phyloP scores from a whole-genome alignment of 352 stramenopile genomes.

The Poterioochromonas sp. region DNA sequence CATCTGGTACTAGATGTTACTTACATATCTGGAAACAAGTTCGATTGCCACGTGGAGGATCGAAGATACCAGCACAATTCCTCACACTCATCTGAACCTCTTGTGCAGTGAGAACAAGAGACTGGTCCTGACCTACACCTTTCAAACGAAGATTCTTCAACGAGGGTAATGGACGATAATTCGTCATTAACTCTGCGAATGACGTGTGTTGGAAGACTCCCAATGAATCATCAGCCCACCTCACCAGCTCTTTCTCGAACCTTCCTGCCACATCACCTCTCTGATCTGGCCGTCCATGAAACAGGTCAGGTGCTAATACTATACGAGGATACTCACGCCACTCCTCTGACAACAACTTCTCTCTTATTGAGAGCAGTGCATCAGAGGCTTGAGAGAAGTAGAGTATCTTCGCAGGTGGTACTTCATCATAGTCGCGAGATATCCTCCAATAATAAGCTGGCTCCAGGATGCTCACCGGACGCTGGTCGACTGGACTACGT shows the following conservation, averaged over 20 bases:
- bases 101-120: neutral
- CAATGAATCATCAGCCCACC: neutral
- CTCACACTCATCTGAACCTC: neutral
- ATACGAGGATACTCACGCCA: neutral
- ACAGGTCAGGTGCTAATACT: neutral
- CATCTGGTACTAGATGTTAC: constrained; percentile 82
- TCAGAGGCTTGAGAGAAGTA: neutral
- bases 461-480: neutral
- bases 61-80: neutral
- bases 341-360: neutral
- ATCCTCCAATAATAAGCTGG: constrained; percentile 20
- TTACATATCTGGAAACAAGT: constrained; percentile 28
- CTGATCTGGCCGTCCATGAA: too few relatives aligned
- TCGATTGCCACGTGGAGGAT: neutral
- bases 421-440: neutral
- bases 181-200: neutral
- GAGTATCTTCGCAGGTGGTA: neutral
- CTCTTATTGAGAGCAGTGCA: neutral
- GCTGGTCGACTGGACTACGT: neutral
- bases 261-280: neutral
- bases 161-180: neutral
- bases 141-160: neutral
- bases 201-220: neutral
- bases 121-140: neutral
- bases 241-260: neutral